Evolutionary conservation across 2,329 filamentous ascomycete species (phyloP).

Genomic region (Fusarium torreyae): DNA sequence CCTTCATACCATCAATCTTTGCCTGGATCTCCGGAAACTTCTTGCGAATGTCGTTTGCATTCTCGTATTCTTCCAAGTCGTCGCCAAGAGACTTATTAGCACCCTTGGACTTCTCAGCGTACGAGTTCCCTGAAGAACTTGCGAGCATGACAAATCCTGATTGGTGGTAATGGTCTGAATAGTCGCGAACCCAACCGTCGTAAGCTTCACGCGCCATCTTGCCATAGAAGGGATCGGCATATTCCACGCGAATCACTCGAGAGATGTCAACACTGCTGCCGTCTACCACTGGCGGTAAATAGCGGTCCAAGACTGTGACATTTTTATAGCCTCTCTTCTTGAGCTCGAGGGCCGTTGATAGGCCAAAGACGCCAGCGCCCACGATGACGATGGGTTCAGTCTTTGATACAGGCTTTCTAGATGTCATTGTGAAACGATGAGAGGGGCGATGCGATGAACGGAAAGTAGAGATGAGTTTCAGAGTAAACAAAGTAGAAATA

Average conservation of each 20-base stretch:
- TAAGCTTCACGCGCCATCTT: constrained; percentile 64
- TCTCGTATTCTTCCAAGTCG: constrained; percentile 44
- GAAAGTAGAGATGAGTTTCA: accelerated
- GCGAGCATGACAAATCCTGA: constrained; percentile 54
- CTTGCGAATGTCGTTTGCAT: constrained; percentile 40
- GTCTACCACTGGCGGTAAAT: constrained; percentile 55
- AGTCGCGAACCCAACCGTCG: constrained; percentile 48
- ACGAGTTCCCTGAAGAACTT: constrained; percentile 36
- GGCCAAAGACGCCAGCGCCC: constrained; percentile 66
- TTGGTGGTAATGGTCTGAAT: constrained; percentile 51
- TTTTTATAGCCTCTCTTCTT: constrained; percentile 59
- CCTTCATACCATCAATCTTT: constrained; percentile 44
- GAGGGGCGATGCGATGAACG: not conserved
- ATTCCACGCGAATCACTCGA: constrained; percentile 67
- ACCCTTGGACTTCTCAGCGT: constrained; percentile 41
- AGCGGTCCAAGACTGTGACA: constrained; percentile 64
- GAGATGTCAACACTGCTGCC: constrained; percentile 60
- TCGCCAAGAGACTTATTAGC: constrained; percentile 36
- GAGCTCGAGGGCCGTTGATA: constrained; percentile 65
- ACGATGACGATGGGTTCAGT: constrained; percentile 55
- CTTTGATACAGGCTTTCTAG: constrained; percentile 40
- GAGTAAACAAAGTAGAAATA: not conserved
- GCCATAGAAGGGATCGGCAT: constrained; percentile 74
- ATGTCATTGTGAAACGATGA: constrained; percentile 26
- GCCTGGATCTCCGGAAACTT: constrained; percentile 43